These are phyloP conservation scores for Scedosporium boydii DNA, from an alignment of 2,329 filamentous ascomycete genomes.

Conservation along the genomic window DNA sequence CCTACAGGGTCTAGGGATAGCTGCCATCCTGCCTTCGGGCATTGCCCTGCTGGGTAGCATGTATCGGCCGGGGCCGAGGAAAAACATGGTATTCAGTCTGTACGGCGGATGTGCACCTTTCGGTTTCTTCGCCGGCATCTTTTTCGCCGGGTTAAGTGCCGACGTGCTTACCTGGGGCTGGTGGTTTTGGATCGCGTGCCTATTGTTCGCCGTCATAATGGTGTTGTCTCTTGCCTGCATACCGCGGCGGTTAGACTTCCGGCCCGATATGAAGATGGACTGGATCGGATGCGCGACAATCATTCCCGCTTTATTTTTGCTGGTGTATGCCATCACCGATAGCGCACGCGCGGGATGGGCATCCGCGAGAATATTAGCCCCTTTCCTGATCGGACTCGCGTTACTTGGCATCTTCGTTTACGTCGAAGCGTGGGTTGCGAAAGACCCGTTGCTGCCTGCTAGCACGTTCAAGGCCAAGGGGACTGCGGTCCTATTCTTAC, in stretches of 20 bases:
- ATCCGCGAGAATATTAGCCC: slow-evolving; percentile 55
- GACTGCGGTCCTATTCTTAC: slow-evolving; percentile 47
- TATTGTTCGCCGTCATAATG: slow-evolving; percentile 34
- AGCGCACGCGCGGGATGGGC: slow-evolving; percentile 45
- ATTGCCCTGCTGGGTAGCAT: slow-evolving; percentile 60
- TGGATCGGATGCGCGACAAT: too few relatives aligned
- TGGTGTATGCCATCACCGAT: too few relatives aligned
- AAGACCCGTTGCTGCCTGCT: slow-evolving; percentile 50
- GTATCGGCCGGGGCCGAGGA: slow-evolving; percentile 61
- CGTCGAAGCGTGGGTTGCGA: slow-evolving; percentile 52
- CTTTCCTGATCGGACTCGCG: slow-evolving; percentile 47
- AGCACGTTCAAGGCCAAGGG: slow-evolving; percentile 55
- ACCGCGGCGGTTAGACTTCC: slow-evolving; percentile 19
- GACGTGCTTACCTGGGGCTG: slow-evolving; percentile 55
- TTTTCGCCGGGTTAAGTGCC: slow-evolving; percentile 52
- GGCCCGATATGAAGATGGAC: too few relatives aligned
- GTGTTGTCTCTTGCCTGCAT: slow-evolving; percentile 28
- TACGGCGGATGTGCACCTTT: slow-evolving; percentile 47
- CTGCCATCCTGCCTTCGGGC: slow-evolving; percentile 61
- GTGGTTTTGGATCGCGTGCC: slow-evolving; percentile 59
- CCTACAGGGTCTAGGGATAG: slow-evolving; percentile 63
- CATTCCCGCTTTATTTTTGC: too few relatives aligned
- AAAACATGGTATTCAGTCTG: slow-evolving; percentile 56
- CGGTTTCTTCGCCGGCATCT: slow-evolving; percentile 56
- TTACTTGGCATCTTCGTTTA: slow-evolving; percentile 46